Conservation (phyloP, 1,284 basidiomycete genomes). For the Rhodotorula mucilaginosa region DNA sequence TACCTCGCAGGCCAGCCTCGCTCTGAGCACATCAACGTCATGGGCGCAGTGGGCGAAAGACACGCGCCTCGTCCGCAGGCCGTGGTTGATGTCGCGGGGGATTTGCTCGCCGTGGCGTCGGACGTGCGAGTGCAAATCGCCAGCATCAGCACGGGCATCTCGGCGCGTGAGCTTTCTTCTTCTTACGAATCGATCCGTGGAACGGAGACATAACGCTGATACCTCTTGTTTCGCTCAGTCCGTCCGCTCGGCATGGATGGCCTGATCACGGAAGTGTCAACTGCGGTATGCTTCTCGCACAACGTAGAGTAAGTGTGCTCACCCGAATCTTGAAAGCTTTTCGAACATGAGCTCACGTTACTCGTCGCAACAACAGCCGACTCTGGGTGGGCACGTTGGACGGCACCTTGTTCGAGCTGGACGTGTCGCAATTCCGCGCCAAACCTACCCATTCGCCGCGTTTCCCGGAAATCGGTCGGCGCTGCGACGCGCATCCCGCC, state of each 20-base stretch:
- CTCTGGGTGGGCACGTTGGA: constrained; percentile 21
- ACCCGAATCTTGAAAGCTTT: background rate
- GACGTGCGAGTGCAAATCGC: constrained; percentile 7
- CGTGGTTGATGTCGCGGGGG: constrained; percentile 3
- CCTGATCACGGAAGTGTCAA: background rate
- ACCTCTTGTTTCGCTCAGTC: background rate
- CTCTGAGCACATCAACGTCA: background rate
- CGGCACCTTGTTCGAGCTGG: constrained; percentile 18
- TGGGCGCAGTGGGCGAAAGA: background rate
- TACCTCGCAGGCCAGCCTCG: background rate
- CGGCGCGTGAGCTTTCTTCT: background rate
- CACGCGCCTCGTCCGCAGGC: background rate
- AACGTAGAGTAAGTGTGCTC: constrained; percentile 1
- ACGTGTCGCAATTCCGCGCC: background rate
- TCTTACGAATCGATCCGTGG: too few species aligned
- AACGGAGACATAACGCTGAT: too few species aligned
- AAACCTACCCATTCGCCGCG: background rate
- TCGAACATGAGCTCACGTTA: background rate
- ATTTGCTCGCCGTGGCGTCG: constrained; percentile 8
- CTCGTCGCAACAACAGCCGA: constrained; percentile 1
- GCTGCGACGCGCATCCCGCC: constrained; percentile 19
- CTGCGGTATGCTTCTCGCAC: constrained; percentile 6
- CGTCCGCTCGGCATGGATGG: background rate
- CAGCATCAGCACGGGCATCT: background rate
- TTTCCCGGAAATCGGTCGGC: constrained; percentile 1